Conservation (phyloP, 129 eudicot species). For the Sambucus nigra region DNA sequence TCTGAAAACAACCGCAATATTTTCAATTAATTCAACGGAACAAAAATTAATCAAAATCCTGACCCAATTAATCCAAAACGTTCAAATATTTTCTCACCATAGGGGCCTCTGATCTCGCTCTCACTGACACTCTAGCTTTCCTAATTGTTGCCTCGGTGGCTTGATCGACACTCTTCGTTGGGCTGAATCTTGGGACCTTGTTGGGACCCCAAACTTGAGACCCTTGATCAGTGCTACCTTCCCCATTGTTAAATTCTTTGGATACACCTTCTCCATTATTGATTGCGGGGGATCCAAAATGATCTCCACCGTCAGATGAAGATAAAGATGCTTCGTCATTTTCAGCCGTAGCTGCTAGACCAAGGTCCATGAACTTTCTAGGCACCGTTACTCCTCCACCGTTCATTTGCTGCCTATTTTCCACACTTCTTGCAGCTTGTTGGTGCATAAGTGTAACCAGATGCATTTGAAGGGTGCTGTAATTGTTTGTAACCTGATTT, state of each 20-base stretch:
- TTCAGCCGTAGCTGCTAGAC: conserved; percentile 16
- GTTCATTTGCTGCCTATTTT: background rate
- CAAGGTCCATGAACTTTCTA: conserved; percentile 41
- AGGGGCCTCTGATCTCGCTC: conserved; percentile 49
- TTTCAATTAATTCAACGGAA: background rate
- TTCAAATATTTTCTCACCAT: conserved; percentile 16
- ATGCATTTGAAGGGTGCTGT: conserved; percentile 50
- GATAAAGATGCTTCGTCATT: conserved; percentile 32
- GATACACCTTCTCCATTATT: conserved; percentile 9
- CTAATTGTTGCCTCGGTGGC: conserved; percentile 47
- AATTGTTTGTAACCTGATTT: conserved; percentile 32
- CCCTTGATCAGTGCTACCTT: conserved; percentile 18
- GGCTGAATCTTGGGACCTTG: conserved; percentile 17
- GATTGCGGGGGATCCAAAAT: conserved; percentile 6
- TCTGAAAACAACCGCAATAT: conserved; percentile 19
- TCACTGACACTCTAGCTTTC: conserved; percentile 45
- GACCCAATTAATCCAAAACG: background rate
- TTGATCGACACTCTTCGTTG: conserved; percentile 30
- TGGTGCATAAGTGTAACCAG: conserved; percentile 32
- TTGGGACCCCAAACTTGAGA: conserved; percentile 12
- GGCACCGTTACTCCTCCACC: conserved; percentile 15
- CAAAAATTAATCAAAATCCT: background rate
- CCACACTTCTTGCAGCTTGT: conserved; percentile 7
- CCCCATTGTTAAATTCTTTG: background rate
- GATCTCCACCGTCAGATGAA: conserved; percentile 30